These are phyloP conservation scores for Rhizoctonia solani DNA, from an alignment of 1,284 basidiomycete genomes.

Conservation along the genomic window DNA sequence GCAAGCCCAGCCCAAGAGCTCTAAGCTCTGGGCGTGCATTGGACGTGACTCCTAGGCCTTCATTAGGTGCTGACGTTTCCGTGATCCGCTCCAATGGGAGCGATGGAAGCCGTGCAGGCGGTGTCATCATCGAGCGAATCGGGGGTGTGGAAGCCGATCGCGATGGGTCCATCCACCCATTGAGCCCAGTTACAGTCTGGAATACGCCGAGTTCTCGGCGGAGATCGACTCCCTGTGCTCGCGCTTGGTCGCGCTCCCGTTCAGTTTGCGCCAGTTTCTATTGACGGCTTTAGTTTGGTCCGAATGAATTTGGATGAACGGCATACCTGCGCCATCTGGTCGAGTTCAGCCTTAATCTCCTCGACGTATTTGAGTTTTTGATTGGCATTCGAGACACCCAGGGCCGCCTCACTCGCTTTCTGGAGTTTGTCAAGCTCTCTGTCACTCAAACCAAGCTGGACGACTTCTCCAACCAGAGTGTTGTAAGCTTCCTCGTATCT, in stretches of 20 bases:
- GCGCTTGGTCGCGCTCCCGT: constrained; percentile 21
- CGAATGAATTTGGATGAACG: neutral
- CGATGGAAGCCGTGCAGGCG: neutral
- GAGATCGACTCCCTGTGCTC: neutral
- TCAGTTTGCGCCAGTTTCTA: constrained; percentile 20
- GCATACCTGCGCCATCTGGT: constrained; percentile 7
- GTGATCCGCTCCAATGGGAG: neutral
- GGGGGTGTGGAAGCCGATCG: constrained; percentile 23
- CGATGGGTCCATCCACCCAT: neutral
- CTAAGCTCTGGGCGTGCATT: constrained; percentile 7
- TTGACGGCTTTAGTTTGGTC: neutral
- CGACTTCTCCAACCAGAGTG: constrained; percentile 7
- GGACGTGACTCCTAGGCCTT: neutral
- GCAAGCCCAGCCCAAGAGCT: constrained; percentile 18
- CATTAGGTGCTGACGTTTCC: neutral
- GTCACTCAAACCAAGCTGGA: constrained; percentile 22
- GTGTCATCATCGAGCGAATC: neutral
- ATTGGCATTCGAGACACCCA: constrained; percentile 14
- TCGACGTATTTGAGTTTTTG: constrained; percentile 27
- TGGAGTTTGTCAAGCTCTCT: constrained; percentile 17
- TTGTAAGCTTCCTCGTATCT: constrained; percentile 29
- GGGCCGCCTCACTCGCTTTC: constrained; percentile 6
- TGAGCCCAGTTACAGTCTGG: neutral
- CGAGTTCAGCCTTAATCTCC: constrained; percentile 11
- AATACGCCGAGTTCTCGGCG: constrained; percentile 11